A percentile compares a stretch with the other conserved stretches of the same genome.
Evolutionary conservation across 495 filamentous ascomycete species (phyloP).

Genomic region (Aspergillus campestris): DNA sequence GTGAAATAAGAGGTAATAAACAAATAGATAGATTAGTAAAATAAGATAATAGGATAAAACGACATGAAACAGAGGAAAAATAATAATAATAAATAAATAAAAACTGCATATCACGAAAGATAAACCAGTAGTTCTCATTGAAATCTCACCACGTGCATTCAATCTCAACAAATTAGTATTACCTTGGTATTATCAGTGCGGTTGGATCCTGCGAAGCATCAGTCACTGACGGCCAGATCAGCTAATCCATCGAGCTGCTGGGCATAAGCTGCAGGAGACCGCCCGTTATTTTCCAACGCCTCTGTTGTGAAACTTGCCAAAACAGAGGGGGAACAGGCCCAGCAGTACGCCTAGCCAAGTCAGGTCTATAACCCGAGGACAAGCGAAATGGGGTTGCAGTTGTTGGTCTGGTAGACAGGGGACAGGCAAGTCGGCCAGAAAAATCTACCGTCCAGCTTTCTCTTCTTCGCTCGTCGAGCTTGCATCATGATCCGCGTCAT

Average conservation of each 20-base stretch:
- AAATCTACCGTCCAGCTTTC: neutral
- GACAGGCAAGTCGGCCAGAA: neutral
- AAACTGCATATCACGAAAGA: no score
- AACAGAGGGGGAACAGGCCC: slow-evolving; percentile 1
- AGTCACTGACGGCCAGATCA: neutral
- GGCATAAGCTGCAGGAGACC: slow-evolving; percentile 27
- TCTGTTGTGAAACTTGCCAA: slow-evolving; percentile 31
- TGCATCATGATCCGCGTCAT: no score
- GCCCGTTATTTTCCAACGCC: slow-evolving; percentile 30
- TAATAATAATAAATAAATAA: no score
- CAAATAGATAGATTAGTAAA: no score
- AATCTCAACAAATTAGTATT: neutral
- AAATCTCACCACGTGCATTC: slow-evolving; percentile 16
- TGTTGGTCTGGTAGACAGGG: slow-evolving; percentile 8
- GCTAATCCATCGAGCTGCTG: slow-evolving; percentile 3
- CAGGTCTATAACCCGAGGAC: no score
- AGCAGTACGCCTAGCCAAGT: neutral
- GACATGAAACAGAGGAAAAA: no score
- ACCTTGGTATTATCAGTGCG: neutral
- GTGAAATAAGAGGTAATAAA: neutral
- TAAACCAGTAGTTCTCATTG: no score
- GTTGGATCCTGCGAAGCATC: neutral
- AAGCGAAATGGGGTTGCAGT: neutral
- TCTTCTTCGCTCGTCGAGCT: neutral
- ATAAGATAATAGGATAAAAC: no score